Percentiles rank a stretch among this genome's conserved stretches.
Evolutionary conservation across 352 stramenopile species (phyloP).

Genomic region (Phytophthora ohioensis): DNA sequence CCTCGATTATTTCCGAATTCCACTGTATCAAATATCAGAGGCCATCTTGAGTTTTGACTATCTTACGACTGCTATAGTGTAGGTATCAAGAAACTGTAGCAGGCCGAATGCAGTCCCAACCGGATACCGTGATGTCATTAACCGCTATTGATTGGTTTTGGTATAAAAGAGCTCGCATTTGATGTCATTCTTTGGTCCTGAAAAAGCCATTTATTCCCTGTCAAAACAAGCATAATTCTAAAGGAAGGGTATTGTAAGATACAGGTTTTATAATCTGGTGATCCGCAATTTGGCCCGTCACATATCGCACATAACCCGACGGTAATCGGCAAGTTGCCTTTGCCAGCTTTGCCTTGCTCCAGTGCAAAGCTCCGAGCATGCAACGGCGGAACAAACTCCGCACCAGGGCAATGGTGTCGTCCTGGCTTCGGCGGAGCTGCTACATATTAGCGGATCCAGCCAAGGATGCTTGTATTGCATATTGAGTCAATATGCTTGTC

Average conservation of each 20-base stretch:
- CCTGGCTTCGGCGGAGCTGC: not conserved
- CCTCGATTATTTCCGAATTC: not conserved
- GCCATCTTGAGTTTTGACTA: too few species aligned
- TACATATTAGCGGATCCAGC: not conserved
- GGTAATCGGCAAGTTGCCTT: too few species aligned
- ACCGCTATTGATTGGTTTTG: too few species aligned
- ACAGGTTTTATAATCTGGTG: constrained; percentile 7
- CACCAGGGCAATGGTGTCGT: not conserved
- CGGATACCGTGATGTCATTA: too few species aligned
- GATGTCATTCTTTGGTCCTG: not conserved
- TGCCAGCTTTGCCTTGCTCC: not conserved
- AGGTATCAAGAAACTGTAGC: too few species aligned
- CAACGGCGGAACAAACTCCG: not conserved
- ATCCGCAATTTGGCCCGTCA: constrained; percentile 7
- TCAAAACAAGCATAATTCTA: not conserved
- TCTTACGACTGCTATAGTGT: too few species aligned
- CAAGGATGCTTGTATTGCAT: not conserved
- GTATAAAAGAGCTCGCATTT: not conserved
- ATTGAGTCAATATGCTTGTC: not conserved
- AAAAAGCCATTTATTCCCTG: not conserved
- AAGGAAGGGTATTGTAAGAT: not conserved
- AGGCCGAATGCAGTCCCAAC: too few species aligned
- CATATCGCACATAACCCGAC: too few species aligned
- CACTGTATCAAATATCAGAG: not conserved
- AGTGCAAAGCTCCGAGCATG: not conserved